A percentile compares a stretch with the other conserved stretches of the same genome.
Conservation (phyloP, 495 filamentous ascomycete genomes). For the Penicillium paxilli region DNA sequence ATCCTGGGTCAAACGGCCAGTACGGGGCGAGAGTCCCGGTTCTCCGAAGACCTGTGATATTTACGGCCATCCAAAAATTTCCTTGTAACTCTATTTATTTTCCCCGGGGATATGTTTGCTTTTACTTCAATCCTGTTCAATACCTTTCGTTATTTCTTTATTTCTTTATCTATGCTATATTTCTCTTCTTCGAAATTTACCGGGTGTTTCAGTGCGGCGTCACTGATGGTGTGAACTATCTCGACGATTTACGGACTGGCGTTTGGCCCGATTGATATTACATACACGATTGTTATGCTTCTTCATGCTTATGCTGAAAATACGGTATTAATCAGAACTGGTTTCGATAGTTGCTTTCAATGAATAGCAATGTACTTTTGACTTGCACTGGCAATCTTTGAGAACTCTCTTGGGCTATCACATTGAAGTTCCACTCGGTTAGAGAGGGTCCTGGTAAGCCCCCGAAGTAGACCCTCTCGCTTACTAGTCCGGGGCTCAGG, state of each 20-base stretch:
- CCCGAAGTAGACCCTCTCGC: too few relatives aligned
- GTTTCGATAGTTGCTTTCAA: too few relatives aligned
- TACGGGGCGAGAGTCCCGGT: slow-evolving; percentile 47
- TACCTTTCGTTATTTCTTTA: neutral
- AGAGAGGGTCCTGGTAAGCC: too few relatives aligned
- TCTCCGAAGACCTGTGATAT: slow-evolving; percentile 49
- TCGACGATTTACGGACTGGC: neutral
- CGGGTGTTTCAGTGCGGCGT: neutral
- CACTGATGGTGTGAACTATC: neutral
- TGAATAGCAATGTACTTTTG: too few relatives aligned
- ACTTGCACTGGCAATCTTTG: too few relatives aligned
- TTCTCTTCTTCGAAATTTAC: neutral
- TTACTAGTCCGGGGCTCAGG: too few relatives aligned
- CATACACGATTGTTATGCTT: neutral
- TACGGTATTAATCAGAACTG: neutral
- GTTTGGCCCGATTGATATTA: neutral
- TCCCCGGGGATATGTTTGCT: slow-evolving; percentile 8
- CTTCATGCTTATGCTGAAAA: neutral
- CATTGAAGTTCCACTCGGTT: too few relatives aligned
- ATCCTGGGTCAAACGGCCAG: slow-evolving; percentile 34
- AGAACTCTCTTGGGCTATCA: too few relatives aligned
- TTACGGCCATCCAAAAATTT: neutral
- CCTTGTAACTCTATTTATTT: neutral
- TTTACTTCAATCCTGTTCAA: neutral
- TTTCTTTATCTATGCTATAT: neutral